Percentiles rank a stretch among this genome's conserved stretches.
Evolutionary conservation across 169 alveolate genomes (phyloP).

Genomic region (Plasmodium knowlesi): DNA sequence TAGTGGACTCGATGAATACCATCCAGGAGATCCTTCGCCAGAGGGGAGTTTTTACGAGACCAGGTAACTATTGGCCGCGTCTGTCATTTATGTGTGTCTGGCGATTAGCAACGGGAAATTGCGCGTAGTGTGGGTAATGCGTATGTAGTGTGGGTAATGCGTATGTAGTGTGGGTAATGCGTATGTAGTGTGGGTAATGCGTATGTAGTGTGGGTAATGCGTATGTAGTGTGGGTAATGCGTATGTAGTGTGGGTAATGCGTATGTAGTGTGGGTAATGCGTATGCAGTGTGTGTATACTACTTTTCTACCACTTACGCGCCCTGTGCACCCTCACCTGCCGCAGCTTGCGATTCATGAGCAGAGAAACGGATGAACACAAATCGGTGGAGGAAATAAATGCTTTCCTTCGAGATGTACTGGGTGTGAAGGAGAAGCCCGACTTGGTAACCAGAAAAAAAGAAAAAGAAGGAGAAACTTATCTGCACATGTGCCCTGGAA

Average conservation of each 20-base stretch:
- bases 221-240: too few species aligned
- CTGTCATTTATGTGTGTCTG: neutral
- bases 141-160: too few species aligned
- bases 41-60: conserved; percentile 19
- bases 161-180: too few species aligned
- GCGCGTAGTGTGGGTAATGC: neutral
- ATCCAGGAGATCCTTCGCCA: neutral
- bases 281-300: neutral
- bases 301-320: neutral
- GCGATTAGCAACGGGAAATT: neutral
- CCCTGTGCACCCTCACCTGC: neutral
- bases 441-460: conserved; percentile 35
- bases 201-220: too few species aligned
- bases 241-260: too few species aligned
- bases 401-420: conserved; percentile 5
- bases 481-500: neutral
- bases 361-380: neutral
- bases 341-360: conserved; percentile 50
- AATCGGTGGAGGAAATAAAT: conserved; percentile 32
- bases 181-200: too few species aligned
- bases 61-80: neutral
- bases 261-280: too few species aligned
- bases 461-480: neutral
- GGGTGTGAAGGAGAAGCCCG: conserved; percentile 37
- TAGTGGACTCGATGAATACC: neutral